These are phyloP conservation scores for Paecilomyces dactylethromorphus DNA, from an alignment of 2,329 filamentous ascomycete species.

Conservation along the genomic window DNA sequence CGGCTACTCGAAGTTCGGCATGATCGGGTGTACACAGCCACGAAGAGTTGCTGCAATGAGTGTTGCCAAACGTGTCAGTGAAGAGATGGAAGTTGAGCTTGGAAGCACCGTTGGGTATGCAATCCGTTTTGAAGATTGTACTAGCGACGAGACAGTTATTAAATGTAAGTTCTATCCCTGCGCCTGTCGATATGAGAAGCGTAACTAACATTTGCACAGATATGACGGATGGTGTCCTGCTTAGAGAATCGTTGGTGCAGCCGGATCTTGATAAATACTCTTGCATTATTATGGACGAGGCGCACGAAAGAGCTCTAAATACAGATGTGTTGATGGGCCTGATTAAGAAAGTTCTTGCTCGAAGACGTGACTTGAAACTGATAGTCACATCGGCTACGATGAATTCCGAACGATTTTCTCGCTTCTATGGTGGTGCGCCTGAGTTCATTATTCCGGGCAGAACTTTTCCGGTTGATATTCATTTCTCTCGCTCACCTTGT, in stretches of 20 bases:
- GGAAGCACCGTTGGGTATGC: constrained; percentile 89
- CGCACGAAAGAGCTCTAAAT: constrained; percentile 91
- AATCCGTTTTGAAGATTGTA: constrained; percentile 97
- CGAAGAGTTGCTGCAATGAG: constrained; percentile 97
- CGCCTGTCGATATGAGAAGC: background rate
- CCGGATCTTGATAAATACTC: constrained; percentile 92
- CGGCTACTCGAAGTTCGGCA: constrained; percentile 76
- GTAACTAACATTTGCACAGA: constrained; percentile 38
- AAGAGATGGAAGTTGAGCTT: constrained; percentile 94
- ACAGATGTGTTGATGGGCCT: constrained; percentile 96
- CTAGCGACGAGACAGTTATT: constrained; percentile 88
- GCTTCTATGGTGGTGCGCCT: constrained; percentile 92
- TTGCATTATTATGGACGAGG: constrained; percentile 99
- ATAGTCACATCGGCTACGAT: constrained; percentile 98
- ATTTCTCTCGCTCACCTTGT: constrained; percentile 89
- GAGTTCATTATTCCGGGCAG: constrained; percentile 94
- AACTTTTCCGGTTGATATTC: constrained; percentile 94
- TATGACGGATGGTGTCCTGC: constrained; percentile 94
- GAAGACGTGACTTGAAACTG: constrained; percentile 84
- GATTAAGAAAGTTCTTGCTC: constrained; percentile 91
- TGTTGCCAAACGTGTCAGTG: constrained; percentile 93
- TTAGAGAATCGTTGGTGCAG: constrained; percentile 89
- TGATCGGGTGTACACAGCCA: constrained; percentile 96
- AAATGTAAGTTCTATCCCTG: constrained; percentile 55
- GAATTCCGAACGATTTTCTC: constrained; percentile 93